These are phyloP conservation scores for Metarhizium sp. DNA, from an alignment of 2,329 filamentous ascomycete species.

Conservation along the genomic window DNA sequence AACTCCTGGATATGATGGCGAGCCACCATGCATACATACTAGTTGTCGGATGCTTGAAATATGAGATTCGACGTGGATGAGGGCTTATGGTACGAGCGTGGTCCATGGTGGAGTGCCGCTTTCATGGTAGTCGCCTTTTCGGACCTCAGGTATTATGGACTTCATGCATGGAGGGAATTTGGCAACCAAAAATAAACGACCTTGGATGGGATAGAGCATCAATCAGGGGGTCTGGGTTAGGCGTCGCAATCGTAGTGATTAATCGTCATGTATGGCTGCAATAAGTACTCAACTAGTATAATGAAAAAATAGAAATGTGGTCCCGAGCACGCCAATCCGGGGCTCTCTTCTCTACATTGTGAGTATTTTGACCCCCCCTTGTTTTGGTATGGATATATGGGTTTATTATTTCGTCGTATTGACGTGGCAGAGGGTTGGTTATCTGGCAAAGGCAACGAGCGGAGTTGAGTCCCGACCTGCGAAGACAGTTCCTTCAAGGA, in stretches of 20 bases:
- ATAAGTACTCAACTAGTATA: neutral
- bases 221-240: neutral
- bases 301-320: neutral
- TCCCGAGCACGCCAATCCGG: neutral
- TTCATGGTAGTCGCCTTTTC: neutral
- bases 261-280: neutral
- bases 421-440: too few relatives aligned
- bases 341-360: neutral
- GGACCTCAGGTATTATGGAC: neutral
- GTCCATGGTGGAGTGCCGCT: neutral
- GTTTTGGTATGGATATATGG: too few relatives aligned
- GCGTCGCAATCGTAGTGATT: constrained; percentile 1
- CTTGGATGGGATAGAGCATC: neutral
- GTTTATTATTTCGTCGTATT: too few relatives aligned
- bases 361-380: too few relatives aligned
- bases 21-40: constrained; percentile 3
- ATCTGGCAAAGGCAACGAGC: too few relatives aligned
- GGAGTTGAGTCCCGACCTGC: too few relatives aligned
- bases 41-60: neutral
- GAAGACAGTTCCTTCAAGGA: too few relatives aligned
- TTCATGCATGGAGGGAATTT: neutral
- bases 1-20: constrained; percentile 4
- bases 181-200: neutral
- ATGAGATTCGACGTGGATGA: neutral
- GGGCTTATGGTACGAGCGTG: neutral